A percentile compares a stretch with the other conserved stretches of the same genome.
Evolutionary conservation across 2,329 filamentous ascomycete genomes (phyloP).

Genomic region (Rhinocladiella mackenziei): DNA sequence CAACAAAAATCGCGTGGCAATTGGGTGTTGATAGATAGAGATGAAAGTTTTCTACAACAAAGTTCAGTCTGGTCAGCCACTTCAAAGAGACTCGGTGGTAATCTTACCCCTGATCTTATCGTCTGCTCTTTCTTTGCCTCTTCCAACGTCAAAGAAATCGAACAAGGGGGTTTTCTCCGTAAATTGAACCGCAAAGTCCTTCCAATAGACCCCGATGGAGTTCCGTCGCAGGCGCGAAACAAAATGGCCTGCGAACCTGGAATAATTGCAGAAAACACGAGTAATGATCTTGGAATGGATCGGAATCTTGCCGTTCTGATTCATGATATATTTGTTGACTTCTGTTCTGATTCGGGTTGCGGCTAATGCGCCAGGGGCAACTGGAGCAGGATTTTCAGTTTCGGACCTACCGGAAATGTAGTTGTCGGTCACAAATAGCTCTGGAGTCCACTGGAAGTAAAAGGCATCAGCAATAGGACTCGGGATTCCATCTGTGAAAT

Average conservation of each 20-base stretch:
- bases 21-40: slow-evolving; percentile 26
- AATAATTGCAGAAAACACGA: slow-evolving; percentile 23
- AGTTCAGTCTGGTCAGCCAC: not conserved
- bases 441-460: slow-evolving; percentile 13
- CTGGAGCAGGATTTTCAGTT: not conserved
- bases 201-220: slow-evolving; percentile 1
- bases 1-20: slow-evolving; percentile 26
- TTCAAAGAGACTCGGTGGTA: not conserved
- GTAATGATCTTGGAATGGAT: slow-evolving; percentile 20
- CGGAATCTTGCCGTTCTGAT: slow-evolving; percentile 18
- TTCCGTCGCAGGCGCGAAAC: slow-evolving; percentile 3
- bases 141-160: slow-evolving; percentile 26
- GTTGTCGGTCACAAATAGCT: slow-evolving; percentile 5
- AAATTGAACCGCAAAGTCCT: slow-evolving; percentile 23
- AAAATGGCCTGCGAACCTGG: slow-evolving; percentile 1
- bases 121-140: slow-evolving; percentile 28
- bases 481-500: too few relatives aligned
- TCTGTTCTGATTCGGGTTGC: slow-evolving; percentile 23
- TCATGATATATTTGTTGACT: slow-evolving; percentile 23
- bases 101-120: slow-evolving; percentile 27
- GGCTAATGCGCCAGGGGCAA: slow-evolving; percentile 18
- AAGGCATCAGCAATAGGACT: too few relatives aligned
- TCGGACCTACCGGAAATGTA: not conserved
- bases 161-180: slow-evolving; percentile 26
- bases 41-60: slow-evolving; percentile 25